Base-by-base conservation (phyloP, 495 filamentous ascomycete species). In the Pyrenula massariospora region DNA sequence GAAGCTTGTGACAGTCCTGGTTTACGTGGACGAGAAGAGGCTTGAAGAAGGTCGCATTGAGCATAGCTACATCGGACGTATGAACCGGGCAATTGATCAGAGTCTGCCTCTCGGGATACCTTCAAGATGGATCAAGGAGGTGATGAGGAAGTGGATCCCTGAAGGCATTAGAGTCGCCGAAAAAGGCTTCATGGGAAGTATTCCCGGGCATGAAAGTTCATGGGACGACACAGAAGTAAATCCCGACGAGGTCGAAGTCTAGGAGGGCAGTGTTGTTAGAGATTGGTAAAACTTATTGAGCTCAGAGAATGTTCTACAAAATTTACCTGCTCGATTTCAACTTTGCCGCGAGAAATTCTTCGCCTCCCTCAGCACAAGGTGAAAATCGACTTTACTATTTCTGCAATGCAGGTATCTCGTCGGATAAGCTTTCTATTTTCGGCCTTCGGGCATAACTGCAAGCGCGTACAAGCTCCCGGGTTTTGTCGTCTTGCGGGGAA, bases 51-150 rank as follows among this genome's bases (percentile, higher is more conserved):
- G 65, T 11, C 52, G 57, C 25, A 81, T 84, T 0, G 76, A 74
- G 62, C 64, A 69, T 19, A 86, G 88, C 69, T 90, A 88, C 66
- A 70, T 88, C 36, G 64, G 71, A 21, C 66, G 86, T 52, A 88
- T 89, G 76, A 88, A 89, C 63, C 71, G 68, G 56, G 86, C 82
- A 3, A 77, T 88, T 61, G 58, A 64, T 54, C 85, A 89, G 71
- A 83, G 81, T 3, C 57, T 79, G 54, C 62, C 57, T 22, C 62
- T 77, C 59, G 84, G 84, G 12, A 68, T 89, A 59, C 78, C 83
- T 22, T 54, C 60, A 57, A 57, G 59, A 24, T 89, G 83, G 70
- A 72, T 85, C 53, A 68, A 79, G 22, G 68, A 68, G 58, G 77
- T 81, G 25, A 66, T 88, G 59, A 73, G 85, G 63, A 66, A 60